Evolutionary conservation across 176 grass and related monocot genomes (phyloP).

Genomic region (Carex kokanica): DNA sequence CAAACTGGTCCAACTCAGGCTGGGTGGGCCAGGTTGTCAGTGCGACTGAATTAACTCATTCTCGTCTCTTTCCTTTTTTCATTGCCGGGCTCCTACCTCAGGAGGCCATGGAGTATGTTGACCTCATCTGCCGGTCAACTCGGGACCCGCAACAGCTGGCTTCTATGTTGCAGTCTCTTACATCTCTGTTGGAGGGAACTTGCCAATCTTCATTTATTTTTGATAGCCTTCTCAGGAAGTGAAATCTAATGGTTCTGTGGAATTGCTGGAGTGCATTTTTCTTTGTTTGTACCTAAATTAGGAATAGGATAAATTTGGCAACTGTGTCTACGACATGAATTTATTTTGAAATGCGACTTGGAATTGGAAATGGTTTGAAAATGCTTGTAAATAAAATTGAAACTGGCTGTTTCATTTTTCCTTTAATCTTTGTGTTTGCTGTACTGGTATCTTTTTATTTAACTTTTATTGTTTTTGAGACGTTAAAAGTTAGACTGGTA

Average conservation of each 20-base stretch:
- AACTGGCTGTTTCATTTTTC: background rate
- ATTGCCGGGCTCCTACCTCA: slow-evolving; percentile 84
- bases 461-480: too few relatives aligned
- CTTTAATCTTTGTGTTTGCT: background rate
- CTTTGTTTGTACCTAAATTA: slow-evolving; percentile 22
- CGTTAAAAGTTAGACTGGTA: too few relatives aligned
- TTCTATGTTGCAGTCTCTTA: slow-evolving; percentile 61
- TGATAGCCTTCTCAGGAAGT: slow-evolving; percentile 16
- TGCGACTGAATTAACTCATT: slow-evolving; percentile 78
- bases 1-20: slow-evolving; percentile 45
- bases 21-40: slow-evolving; percentile 50
- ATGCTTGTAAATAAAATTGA: slow-evolving; percentile 21
- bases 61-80: slow-evolving; percentile 82
- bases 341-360: background rate
- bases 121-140: slow-evolving; percentile 54
- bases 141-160: slow-evolving; percentile 47
- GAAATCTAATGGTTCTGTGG: background rate
- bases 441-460: background rate
- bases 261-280: slow-evolving; percentile 19
- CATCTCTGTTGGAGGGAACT: slow-evolving; percentile 47
- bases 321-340: background rate
- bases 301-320: slow-evolving; percentile 23
- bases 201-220: slow-evolving; percentile 19
- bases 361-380: slow-evolving; percentile 19
- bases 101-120: slow-evolving; percentile 83